phyloP scores from a whole-genome alignment of 164 flowering plant species.

The Piper longum region DNA sequence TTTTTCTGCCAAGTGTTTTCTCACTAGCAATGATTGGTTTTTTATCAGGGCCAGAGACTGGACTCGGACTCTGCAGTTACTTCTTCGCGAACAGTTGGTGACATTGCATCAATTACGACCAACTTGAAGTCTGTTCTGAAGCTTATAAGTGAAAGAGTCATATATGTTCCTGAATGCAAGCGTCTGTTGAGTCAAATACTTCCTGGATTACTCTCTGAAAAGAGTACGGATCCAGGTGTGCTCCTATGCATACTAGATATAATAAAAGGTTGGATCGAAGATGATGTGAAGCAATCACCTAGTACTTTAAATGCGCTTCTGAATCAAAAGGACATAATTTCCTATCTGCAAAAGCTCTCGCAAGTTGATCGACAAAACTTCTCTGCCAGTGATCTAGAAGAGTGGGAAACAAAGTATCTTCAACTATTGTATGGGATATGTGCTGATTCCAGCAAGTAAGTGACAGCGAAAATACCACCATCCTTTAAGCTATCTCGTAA shows the following conservation, averaged over 20 bases:
- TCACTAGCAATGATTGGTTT: background rate
- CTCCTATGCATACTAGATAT: conserved; percentile 84
- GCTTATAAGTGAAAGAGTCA: conserved; percentile 78
- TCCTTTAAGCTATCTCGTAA: background rate
- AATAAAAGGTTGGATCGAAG: conserved; percentile 82
- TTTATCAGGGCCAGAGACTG: conserved; percentile 53
- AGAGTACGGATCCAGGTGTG: conserved; percentile 77
- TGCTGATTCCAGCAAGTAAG: conserved; percentile 75
- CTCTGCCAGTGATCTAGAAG: conserved; percentile 39
- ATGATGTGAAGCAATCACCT: conserved; percentile 49
- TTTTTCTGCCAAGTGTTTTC: background rate
- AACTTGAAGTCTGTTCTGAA: conserved; percentile 72
- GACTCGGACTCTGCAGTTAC: conserved; percentile 86
- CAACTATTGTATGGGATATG: conserved; percentile 91
- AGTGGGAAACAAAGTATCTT: conserved; percentile 91
- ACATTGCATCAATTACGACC: conserved; percentile 53
- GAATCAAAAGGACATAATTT: conserved; percentile 64
- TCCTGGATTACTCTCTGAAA: conserved; percentile 68
- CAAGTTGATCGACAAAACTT: conserved; percentile 85
- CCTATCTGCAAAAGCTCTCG: conserved; percentile 88
- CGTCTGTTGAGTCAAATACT: conserved; percentile 56
- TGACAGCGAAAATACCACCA: background rate
- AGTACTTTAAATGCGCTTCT: conserved; percentile 39
- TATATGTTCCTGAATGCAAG: conserved; percentile 76
- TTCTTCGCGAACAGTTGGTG: conserved; percentile 78